Evolutionary conservation across 345 rosid species (phyloP).

Genomic region (Tarenaya hassleriana): DNA sequence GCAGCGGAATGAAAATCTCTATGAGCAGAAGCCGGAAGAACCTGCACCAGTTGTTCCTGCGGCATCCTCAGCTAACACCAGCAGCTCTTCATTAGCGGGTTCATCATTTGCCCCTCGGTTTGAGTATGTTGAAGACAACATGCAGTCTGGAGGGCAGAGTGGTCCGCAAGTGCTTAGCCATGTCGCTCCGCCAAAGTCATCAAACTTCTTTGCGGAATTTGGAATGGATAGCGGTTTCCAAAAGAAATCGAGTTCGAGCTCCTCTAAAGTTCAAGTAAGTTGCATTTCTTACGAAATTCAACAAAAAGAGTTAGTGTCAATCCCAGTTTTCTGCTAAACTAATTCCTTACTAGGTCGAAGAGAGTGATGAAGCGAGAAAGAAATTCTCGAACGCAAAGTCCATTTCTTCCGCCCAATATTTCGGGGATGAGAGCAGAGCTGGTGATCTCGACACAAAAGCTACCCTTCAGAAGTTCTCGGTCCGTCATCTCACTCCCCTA

Average conservation of each 20-base stretch:
- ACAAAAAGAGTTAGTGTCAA: not conserved
- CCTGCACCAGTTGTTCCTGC: constrained; percentile 50
- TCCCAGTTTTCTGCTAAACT: not conserved
- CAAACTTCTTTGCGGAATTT: constrained; percentile 79
- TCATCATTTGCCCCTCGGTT: constrained; percentile 77
- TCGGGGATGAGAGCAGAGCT: constrained; percentile 59
- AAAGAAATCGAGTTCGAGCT: constrained; percentile 54
- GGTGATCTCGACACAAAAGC: constrained; percentile 62
- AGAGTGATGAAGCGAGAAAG: constrained; percentile 94
- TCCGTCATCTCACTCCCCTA: constrained; percentile 31
- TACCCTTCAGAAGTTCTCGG: constrained; percentile 85
- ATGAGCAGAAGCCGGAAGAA: constrained; percentile 98
- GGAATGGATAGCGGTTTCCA: constrained; percentile 75
- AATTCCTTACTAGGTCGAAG: constrained; percentile 45
- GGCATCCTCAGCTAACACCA: constrained; percentile 42
- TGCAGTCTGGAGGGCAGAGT: constrained; percentile 44
- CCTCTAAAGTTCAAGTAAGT: constrained; percentile 68
- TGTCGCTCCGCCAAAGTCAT: constrained; percentile 90
- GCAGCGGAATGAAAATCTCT: constrained; percentile 78
- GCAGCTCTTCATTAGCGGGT: constrained; percentile 37
- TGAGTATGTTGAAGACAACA: constrained; percentile 71
- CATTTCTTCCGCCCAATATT: constrained; percentile 91
- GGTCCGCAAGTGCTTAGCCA: constrained; percentile 76
- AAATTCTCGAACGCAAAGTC: constrained; percentile 95
- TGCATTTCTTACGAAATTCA: not conserved